phyloP scores from a whole-genome alignment of 345 rosid species.

The Dovyalis caffra region DNA sequence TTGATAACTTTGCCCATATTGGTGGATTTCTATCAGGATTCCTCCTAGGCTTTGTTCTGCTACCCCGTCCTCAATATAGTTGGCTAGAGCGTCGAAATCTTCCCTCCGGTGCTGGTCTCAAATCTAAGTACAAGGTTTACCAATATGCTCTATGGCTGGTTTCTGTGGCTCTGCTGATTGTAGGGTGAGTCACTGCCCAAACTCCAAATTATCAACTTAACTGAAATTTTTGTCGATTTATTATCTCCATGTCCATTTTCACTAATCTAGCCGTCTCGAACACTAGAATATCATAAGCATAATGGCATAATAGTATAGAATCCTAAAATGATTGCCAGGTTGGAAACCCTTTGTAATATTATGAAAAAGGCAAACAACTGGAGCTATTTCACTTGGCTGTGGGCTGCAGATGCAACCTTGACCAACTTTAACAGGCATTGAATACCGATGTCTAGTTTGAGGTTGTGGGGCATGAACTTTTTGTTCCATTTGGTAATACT shows the following conservation, averaged over 20 bases:
- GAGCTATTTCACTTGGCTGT: not conserved
- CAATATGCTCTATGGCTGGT: constrained; percentile 25
- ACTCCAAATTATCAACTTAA: not conserved
- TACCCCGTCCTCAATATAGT: constrained; percentile 23
- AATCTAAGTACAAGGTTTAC: constrained; percentile 22
- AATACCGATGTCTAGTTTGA: not conserved
- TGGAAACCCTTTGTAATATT: constrained; percentile 16
- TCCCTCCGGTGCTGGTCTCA: constrained; percentile 7
- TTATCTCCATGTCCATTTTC: not conserved
- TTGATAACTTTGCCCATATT: constrained; percentile 29
- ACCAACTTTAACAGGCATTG: not conserved
- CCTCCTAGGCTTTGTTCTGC: constrained; percentile 26
- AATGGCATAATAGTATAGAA: not conserved
- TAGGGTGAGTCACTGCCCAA: constrained; percentile 18
- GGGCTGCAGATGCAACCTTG: not conserved
- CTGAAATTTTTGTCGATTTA: not conserved
- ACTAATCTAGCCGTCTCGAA: not conserved
- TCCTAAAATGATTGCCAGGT: constrained; percentile 1
- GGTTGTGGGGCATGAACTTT: constrained; percentile 15
- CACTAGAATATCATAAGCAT: not conserved
- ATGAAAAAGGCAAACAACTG: constrained; percentile 22
- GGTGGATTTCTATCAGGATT: constrained; percentile 30
- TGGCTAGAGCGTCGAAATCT: constrained; percentile 16
- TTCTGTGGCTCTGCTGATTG: constrained; percentile 20
- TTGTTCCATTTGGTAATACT: not conserved